A percentile compares a stretch with the other conserved stretches of the same genome.
These are phyloP conservation scores for Penicillium sp. DNA, from an alignment of 2,329 filamentous ascomycete genomes.

Conservation along the genomic window DNA sequence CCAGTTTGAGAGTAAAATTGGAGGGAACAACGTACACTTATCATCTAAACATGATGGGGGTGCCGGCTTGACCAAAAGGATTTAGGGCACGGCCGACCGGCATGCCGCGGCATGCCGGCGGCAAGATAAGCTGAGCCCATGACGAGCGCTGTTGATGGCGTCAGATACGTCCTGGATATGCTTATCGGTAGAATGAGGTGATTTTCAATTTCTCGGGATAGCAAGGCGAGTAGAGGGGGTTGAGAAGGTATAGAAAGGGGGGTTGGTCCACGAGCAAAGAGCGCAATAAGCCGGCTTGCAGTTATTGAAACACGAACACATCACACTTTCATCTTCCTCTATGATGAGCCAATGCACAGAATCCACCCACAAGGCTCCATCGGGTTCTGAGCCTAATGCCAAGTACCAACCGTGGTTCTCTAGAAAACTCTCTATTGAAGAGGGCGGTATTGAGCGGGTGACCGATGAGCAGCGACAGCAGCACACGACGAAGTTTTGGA, in stretches of 20 bases:
- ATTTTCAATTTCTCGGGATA: neutral
- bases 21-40: no score
- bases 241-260: constrained; percentile 7
- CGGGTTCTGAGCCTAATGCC: neutral
- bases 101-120: constrained; percentile 27
- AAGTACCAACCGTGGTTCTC: constrained; percentile 14
- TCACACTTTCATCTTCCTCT: neutral
- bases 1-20: neutral
- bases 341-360: neutral
- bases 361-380: neutral
- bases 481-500: constrained; percentile 26
- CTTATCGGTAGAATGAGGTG: constrained; percentile 14
- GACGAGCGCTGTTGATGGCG: constrained; percentile 16
- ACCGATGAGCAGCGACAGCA: constrained; percentile 23
- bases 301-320: neutral
- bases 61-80: no score
- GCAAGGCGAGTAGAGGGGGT: neutral
- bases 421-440: constrained; percentile 20
- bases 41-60: no score
- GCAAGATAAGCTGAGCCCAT: constrained; percentile 14
- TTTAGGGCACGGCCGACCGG: constrained; percentile 19
- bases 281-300: no score
- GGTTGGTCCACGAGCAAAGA: no score
- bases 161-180: constrained; percentile 19
- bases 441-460: constrained; percentile 24